Evolutionary conservation across 345 rosid genomes (phyloP).

Genomic region (Melaleuca alternifolia): DNA sequence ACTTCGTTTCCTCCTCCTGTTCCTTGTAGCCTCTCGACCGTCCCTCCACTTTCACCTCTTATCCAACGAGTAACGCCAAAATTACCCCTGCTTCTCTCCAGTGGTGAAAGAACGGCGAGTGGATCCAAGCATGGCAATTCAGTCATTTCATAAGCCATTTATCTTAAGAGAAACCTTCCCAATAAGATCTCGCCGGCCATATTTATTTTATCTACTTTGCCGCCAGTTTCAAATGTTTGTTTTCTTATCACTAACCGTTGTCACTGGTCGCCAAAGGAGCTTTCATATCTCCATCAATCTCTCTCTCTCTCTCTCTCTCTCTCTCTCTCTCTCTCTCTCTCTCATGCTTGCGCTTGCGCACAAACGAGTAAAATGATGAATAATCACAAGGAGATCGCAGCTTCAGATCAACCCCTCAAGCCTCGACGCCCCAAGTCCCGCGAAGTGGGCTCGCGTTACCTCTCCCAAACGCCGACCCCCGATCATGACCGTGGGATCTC

Average conservation of each 20-base stretch:
- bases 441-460: constrained; percentile 57
- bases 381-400: constrained; percentile 6
- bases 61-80: neutral
- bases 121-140: neutral
- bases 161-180: neutral
- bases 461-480: constrained; percentile 31
- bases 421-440: constrained; percentile 39
- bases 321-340: neutral
- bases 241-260: neutral
- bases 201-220: constrained; percentile 21
- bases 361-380: constrained; percentile 18
- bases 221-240: constrained; percentile 44
- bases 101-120: neutral
- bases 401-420: constrained; percentile 23
- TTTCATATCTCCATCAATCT: neutral
- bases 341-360: neutral
- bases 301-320: neutral
- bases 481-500: constrained; percentile 20
- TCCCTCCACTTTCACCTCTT: neutral
- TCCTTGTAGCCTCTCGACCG: neutral
- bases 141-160: neutral
- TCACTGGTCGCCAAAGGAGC: neutral
- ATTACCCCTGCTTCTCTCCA: neutral
- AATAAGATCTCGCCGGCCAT: constrained; percentile 36
- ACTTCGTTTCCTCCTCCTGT: neutral